Evolutionary conservation across 805 yeast genomes (phyloP).

Genomic region (Yamadazyma ubonensis): DNA sequence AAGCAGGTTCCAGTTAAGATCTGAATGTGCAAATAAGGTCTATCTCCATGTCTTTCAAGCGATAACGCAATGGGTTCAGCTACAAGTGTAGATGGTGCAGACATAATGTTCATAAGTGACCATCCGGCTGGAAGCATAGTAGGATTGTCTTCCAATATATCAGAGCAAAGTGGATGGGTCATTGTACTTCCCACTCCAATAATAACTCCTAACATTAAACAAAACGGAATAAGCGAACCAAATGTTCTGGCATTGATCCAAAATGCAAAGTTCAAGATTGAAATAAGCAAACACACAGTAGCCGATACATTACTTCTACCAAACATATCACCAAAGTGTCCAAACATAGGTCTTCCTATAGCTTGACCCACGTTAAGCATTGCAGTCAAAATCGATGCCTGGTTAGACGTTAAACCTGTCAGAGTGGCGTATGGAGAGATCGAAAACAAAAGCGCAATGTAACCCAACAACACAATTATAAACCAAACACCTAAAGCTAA

Average conservation of each 20-base stretch:
- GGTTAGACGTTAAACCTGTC: conserved; percentile 42
- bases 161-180: conserved; percentile 27
- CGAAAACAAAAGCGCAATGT: conserved; percentile 35
- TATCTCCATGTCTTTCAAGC: conserved; percentile 23
- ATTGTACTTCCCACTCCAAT: conserved; percentile 31
- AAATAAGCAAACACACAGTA: conserved; percentile 20
- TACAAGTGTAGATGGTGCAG: conserved; percentile 35
- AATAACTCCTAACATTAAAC: conserved; percentile 28
- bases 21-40: conserved; percentile 61
- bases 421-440: conserved; percentile 39
- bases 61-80: conserved; percentile 58
- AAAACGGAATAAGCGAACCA: conserved; percentile 30
- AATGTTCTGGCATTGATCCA: conserved; percentile 40
- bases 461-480: conserved; percentile 37
- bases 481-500: conserved; percentile 32
- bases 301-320: conserved; percentile 45
- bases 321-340: conserved; percentile 43
- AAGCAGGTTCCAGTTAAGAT: conserved; percentile 56
- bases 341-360: conserved; percentile 52
- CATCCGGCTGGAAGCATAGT: conserved; percentile 36
- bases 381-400: conserved; percentile 35
- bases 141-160: conserved; percentile 18
- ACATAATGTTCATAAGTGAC: conserved; percentile 38
- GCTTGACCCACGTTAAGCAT: conserved; percentile 43
- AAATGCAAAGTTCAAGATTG: conserved; percentile 31